Evolutionary conservation across 768 basidiomycete genomes (phyloP).

Genomic region (Dioszegia aurantiaca): DNA sequence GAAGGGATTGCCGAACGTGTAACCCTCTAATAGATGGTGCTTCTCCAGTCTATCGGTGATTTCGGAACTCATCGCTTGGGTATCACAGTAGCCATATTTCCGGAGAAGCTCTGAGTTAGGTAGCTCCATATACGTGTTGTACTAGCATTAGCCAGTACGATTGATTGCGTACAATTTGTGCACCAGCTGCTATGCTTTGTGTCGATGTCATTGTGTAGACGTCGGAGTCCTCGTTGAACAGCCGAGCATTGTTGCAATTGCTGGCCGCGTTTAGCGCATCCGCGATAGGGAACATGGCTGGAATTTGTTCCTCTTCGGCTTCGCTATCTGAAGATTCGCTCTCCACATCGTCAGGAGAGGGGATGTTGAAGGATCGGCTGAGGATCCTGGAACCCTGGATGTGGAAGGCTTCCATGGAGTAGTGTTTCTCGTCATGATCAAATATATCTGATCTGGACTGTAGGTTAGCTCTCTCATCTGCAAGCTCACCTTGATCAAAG

Average conservation of each 20-base stretch:
- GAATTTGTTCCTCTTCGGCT: conserved; percentile 62
- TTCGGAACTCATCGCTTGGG: conserved; percentile 55
- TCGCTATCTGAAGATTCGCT: conserved; percentile 49
- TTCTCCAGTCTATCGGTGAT: conserved; percentile 19
- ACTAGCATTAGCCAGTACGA: conserved; percentile 56
- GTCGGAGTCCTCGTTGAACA: conserved; percentile 57
- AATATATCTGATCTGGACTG: conserved; percentile 56
- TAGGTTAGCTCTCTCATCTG: conserved; percentile 10
- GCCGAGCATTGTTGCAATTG: conserved; percentile 76
- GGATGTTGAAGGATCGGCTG: conserved; percentile 85
- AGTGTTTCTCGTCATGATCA: conserved; percentile 57
- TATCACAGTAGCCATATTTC: conserved; percentile 88
- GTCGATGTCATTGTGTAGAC: conserved; percentile 62
- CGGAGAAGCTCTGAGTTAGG: conserved; percentile 92
- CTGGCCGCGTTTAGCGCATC: conserved; percentile 91
- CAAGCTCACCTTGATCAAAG: conserved; percentile 57
- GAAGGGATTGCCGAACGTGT: conserved; percentile 48
- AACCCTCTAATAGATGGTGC: conserved; percentile 22
- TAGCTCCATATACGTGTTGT: conserved; percentile 91
- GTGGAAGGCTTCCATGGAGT: conserved; percentile 74
- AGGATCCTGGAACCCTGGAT: conserved; percentile 86
- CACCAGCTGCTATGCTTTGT: conserved; percentile 63
- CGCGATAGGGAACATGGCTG: conserved; percentile 92
- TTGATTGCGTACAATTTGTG: conserved; percentile 71
- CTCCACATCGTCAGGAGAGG: conserved; percentile 51